Conservation (phyloP, 371 early-diverging fungal species). For the Coemansia sp. region DNA sequence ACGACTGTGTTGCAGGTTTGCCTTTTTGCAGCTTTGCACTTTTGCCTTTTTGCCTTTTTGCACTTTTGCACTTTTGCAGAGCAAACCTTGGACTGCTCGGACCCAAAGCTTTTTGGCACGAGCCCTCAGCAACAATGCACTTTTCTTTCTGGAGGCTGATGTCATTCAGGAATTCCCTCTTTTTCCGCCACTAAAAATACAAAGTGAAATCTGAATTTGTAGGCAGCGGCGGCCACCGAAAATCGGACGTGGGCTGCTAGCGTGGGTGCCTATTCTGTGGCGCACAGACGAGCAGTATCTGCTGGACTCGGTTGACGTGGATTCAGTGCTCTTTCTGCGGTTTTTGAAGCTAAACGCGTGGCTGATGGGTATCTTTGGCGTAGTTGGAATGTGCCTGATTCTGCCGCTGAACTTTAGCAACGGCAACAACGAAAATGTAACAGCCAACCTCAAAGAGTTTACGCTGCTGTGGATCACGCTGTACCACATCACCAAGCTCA, state of each 20-base stretch:
- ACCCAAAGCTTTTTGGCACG: not conserved
- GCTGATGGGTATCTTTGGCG: slow-evolving; percentile 59
- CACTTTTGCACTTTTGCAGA: no score
- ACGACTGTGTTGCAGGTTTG: not conserved
- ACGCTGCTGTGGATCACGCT: slow-evolving; percentile 52
- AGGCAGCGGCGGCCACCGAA: slow-evolving; percentile 66
- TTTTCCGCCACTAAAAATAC: no score
- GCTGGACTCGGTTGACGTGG: slow-evolving; percentile 70
- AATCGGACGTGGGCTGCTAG: slow-evolving; percentile 57
- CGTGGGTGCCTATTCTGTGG: slow-evolving; percentile 66
- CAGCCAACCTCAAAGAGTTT: slow-evolving; percentile 46
- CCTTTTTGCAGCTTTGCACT: no score
- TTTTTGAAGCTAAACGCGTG: slow-evolving; percentile 65
- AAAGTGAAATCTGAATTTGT: not conserved
- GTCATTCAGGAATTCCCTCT: no score
- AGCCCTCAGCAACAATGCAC: not conserved
- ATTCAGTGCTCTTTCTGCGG: slow-evolving; percentile 74
- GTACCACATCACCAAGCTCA: slow-evolving; percentile 54
- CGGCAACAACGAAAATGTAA: slow-evolving; percentile 54
- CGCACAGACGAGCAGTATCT: slow-evolving; percentile 60
- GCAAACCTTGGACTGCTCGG: no score
- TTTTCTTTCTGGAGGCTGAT: no score
- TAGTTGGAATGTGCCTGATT: slow-evolving; percentile 61
- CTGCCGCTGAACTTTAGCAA: slow-evolving; percentile 63
- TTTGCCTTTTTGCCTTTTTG: no score